Evolutionary conservation across 2,329 filamentous ascomycete genomes (phyloP).

Genomic region (Graphilbum ipis-grandicollis): DNA sequence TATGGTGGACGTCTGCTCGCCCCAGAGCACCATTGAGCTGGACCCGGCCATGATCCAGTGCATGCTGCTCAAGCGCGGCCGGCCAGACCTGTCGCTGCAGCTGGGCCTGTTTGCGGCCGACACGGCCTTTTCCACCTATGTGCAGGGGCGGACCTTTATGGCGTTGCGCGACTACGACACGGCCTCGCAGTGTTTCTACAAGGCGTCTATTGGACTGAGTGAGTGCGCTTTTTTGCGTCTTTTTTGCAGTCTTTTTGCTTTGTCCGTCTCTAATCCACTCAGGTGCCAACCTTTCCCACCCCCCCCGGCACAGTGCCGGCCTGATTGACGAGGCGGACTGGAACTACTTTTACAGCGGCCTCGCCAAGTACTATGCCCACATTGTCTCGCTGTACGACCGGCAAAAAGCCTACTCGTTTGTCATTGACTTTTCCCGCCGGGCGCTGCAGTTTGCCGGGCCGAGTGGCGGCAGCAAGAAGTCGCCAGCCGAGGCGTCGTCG

Average conservation of each 20-base stretch:
- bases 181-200: slow-evolving; percentile 63
- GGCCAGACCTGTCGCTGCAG: slow-evolving; percentile 41
- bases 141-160: slow-evolving; percentile 67
- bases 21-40: slow-evolving; percentile 49
- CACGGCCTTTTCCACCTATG: slow-evolving; percentile 54
- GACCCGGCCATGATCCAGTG: slow-evolving; percentile 43
- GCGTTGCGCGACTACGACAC: slow-evolving; percentile 54
- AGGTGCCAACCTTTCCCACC: slow-evolving; percentile 29
- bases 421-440: slow-evolving; percentile 66
- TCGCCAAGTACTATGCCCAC: slow-evolving; percentile 75
- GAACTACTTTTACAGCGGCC: slow-evolving; percentile 49
- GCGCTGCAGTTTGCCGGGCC: slow-evolving; percentile 44
- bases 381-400: slow-evolving; percentile 69
- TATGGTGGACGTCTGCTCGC: slow-evolving; percentile 46
- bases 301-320: slow-evolving; percentile 39
- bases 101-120: slow-evolving; percentile 37
- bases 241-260: background rate
- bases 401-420: slow-evolving; percentile 58
- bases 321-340: slow-evolving; percentile 65
- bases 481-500: slow-evolving; percentile 1
- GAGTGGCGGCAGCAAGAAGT: background rate
- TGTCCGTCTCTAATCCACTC: background rate
- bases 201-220: slow-evolving; percentile 70
- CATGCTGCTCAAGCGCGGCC: slow-evolving; percentile 38
- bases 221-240: slow-evolving; percentile 20